Evolutionary conservation across 352 stramenopile genomes (phyloP).

Genomic region (Phytophthora nicotianae): DNA sequence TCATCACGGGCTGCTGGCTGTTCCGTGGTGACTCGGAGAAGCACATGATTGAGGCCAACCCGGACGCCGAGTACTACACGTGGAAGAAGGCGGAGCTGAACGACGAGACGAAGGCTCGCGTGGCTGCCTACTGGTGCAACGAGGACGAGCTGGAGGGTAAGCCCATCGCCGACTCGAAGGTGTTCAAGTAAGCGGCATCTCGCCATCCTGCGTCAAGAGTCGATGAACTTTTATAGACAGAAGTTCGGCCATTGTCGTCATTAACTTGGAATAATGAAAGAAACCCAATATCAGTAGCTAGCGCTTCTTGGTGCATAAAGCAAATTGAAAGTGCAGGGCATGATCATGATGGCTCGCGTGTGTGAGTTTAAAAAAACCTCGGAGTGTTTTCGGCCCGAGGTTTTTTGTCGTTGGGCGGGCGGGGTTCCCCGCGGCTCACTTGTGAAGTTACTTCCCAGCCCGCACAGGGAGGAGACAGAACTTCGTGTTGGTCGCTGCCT

Average conservation of each 20-base stretch:
- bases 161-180: slow-evolving; percentile 91
- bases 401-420: slow-evolving; percentile 18
- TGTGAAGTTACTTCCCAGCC: slow-evolving; percentile 35
- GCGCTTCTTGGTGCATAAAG: not conserved
- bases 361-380: slow-evolving; percentile 20
- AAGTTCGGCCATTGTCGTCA: slow-evolving; percentile 6
- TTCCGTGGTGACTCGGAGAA: slow-evolving; percentile 89
- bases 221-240: slow-evolving; percentile 2
- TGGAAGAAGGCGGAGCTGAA: slow-evolving; percentile 86
- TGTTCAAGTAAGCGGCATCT: slow-evolving; percentile 92
- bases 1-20: slow-evolving; percentile 92
- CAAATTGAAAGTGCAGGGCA: slow-evolving; percentile 1
- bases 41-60: slow-evolving; percentile 67
- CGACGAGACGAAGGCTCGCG: slow-evolving; percentile 75
- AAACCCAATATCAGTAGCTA: slow-evolving; percentile 10
- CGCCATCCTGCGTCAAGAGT: slow-evolving; percentile 10
- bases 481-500: slow-evolving; percentile 13
- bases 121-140: slow-evolving; percentile 90
- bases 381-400: slow-evolving; percentile 6
- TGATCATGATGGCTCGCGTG: too few relatives aligned
- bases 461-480: slow-evolving; percentile 31
- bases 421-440: slow-evolving; percentile 23
- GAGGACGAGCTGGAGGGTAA: slow-evolving; percentile 90
- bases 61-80: slow-evolving; percentile 86
- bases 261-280: slow-evolving; percentile 32